Percentiles rank a stretch among this genome's conserved stretches.
phyloP scores from a whole-genome alignment of 148 eudicot species.

The Hydrangea macrophylla region DNA sequence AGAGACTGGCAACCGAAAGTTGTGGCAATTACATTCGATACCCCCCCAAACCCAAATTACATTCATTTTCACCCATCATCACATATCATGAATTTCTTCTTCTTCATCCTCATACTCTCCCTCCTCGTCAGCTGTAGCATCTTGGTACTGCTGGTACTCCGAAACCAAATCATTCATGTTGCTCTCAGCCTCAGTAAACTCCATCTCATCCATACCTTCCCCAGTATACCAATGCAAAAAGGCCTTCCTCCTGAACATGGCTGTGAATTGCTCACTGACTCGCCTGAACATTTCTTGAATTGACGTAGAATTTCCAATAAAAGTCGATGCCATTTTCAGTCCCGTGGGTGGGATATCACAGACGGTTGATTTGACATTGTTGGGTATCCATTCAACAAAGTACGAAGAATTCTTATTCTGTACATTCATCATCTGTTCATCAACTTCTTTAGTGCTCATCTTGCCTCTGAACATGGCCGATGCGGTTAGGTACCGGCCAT shows the following conservation, averaged over 20 bases:
- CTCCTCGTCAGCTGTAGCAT: conserved; percentile 34
- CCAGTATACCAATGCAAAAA: conserved; percentile 34
- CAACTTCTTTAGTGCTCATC: conserved; percentile 36
- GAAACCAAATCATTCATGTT: conserved; percentile 35
- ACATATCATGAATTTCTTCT: conserved; percentile 15
- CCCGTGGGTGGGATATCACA: conserved; percentile 31
- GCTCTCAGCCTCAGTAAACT: conserved; percentile 27
- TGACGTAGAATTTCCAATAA: conserved; percentile 28
- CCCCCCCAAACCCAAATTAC: conserved; percentile 2
- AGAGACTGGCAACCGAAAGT: background rate
- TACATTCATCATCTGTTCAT: conserved; percentile 32
- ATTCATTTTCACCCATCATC: background rate
- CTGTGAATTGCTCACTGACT: conserved; percentile 28
- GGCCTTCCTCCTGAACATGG: conserved; percentile 31
- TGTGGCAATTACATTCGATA: background rate
- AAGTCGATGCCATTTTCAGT: conserved; percentile 28
- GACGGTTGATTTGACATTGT: conserved; percentile 30
- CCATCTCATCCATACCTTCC: conserved; percentile 31
- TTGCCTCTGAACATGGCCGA: conserved; percentile 29
- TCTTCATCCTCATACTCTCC: conserved; percentile 30
- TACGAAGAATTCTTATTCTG: conserved; percentile 33
- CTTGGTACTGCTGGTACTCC: conserved; percentile 37
- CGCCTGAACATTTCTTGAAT: conserved; percentile 31
- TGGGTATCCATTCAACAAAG: conserved; percentile 35
- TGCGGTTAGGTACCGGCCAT: conserved; percentile 23